A percentile compares a stretch with the other conserved stretches of the same genome.
Conservation (phyloP, 2,329 filamentous ascomycete species). For the Ustilaginoidea virens region DNA sequence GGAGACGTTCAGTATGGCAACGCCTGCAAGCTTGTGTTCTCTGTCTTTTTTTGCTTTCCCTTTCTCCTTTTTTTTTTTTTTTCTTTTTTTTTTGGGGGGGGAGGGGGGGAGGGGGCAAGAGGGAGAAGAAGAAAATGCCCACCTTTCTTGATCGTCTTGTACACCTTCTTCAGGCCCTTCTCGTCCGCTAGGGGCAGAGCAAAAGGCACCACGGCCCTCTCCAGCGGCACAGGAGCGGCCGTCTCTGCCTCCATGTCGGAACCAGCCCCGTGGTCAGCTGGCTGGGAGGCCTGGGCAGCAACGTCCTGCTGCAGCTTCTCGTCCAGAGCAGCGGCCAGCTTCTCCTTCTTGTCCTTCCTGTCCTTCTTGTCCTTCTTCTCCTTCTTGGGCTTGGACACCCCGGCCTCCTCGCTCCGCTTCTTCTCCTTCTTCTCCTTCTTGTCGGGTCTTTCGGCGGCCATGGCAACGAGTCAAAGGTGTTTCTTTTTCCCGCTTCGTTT, state of each 20-base stretch:
- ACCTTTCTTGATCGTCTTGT: slow-evolving; percentile 43
- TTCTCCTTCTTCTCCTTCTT: slow-evolving; percentile 44
- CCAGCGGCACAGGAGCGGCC: slow-evolving; percentile 24
- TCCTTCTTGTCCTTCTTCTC: slow-evolving; percentile 47
- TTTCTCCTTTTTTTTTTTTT: too few relatives aligned
- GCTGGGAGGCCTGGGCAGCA: slow-evolving; percentile 21
- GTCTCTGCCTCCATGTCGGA: slow-evolving; percentile 30
- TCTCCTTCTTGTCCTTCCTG: slow-evolving; percentile 62
- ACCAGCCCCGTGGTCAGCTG: slow-evolving; percentile 25
- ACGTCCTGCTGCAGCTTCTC: slow-evolving; percentile 45
- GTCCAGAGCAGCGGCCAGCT: slow-evolving; percentile 50
- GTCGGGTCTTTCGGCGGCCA: slow-evolving; percentile 32
- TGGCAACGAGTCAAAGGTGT: slow-evolving; percentile 15
- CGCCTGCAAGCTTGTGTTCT: too few relatives aligned
- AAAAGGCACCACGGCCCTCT: slow-evolving; percentile 62
- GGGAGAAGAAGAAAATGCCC: slow-evolving; percentile 10
- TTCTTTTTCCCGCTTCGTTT: not conserved
- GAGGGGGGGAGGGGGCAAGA: not conserved
- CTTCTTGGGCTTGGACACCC: slow-evolving; percentile 39
- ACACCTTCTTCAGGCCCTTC: slow-evolving; percentile 52
- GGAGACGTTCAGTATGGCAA: not conserved
- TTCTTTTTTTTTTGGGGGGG: not conserved
- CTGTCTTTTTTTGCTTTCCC: too few relatives aligned
- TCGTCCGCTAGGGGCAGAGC: slow-evolving; percentile 68
- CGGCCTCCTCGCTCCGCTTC: slow-evolving; percentile 40